phyloP scores from a whole-genome alignment of 176 grass and related monocot species.

The Juncus inflexus region DNA sequence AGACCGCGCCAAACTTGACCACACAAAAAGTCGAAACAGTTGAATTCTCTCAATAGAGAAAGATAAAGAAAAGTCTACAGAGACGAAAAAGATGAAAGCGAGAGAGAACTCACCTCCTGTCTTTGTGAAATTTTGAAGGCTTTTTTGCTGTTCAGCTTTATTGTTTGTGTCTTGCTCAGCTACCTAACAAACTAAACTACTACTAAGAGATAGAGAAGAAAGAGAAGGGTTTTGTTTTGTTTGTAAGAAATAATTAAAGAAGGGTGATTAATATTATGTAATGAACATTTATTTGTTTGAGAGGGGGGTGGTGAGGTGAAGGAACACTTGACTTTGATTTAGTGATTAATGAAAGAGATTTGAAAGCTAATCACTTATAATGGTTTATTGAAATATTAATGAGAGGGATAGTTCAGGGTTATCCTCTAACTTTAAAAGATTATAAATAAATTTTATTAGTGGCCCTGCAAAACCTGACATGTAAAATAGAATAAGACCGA shows the following conservation, averaged over 20 bases:
- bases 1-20: conserved; percentile 15
- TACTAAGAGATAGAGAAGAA: neutral
- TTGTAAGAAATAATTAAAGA: too few species aligned
- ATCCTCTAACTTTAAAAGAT: too few species aligned
- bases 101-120: conserved; percentile 15
- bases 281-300: neutral
- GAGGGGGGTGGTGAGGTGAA: too few species aligned
- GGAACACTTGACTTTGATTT: neutral
- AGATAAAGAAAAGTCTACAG: neutral
- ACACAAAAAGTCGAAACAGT: conserved; percentile 17
- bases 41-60: conserved; percentile 19
- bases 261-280: too few species aligned
- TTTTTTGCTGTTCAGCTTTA: neutral
- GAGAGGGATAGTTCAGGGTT: too few species aligned
- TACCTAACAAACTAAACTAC: neutral
- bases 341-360: too few species aligned
- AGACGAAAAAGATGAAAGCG: neutral
- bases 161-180: neutral
- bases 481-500: too few species aligned
- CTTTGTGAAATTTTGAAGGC: neutral
- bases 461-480: too few species aligned
- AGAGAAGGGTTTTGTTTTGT: too few species aligned
- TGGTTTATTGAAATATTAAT: too few species aligned
- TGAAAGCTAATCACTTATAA: too few species aligned
- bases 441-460: too few species aligned